phyloP scores from a whole-genome alignment of 2,329 filamentous ascomycete genomes.

The Aspergillus hortae region DNA sequence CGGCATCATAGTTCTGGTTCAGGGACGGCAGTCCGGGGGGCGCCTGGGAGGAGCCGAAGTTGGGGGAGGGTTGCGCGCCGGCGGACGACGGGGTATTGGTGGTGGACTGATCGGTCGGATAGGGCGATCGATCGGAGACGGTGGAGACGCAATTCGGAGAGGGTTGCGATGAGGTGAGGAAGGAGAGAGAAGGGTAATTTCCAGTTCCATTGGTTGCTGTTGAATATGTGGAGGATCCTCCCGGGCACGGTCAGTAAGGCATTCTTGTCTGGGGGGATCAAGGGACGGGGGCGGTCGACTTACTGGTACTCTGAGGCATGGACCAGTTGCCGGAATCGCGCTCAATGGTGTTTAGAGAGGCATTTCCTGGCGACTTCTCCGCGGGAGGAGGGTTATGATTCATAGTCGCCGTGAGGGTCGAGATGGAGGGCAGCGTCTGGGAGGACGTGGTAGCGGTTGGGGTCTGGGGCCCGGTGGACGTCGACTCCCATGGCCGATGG shows the following conservation, averaged over 20 bases:
- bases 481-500: slow-evolving; percentile 44
- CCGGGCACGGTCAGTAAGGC: slow-evolving; percentile 18
- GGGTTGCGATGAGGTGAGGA: slow-evolving; percentile 43
- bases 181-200: slow-evolving; percentile 42
- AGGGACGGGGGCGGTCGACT: slow-evolving; percentile 21
- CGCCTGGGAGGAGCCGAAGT: slow-evolving; percentile 35
- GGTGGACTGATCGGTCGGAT: slow-evolving; percentile 36
- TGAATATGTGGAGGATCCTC: slow-evolving; percentile 49
- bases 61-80: slow-evolving; percentile 37
- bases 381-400: slow-evolving; percentile 26
- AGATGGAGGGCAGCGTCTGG: slow-evolving; percentile 46
- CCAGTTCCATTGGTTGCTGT: slow-evolving; percentile 43
- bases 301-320: slow-evolving; percentile 57
- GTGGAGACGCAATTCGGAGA: slow-evolving; percentile 42
- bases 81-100: slow-evolving; percentile 34
- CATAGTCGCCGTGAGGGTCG: slow-evolving; percentile 46
- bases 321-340: slow-evolving; percentile 60
- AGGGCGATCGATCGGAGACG: slow-evolving; percentile 41
- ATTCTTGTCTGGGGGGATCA: slow-evolving; percentile 3
- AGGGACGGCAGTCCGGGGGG: slow-evolving; percentile 53
- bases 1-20: slow-evolving; percentile 56
- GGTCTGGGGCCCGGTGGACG: slow-evolving; percentile 32
- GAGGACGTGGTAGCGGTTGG: slow-evolving; percentile 31
- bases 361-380: slow-evolving; percentile 42
- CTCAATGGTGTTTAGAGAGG: slow-evolving; percentile 45